These are phyloP conservation scores for Chloranthus sessilifolius DNA, from an alignment of 164 flowering plant genomes.

Conservation along the genomic window DNA sequence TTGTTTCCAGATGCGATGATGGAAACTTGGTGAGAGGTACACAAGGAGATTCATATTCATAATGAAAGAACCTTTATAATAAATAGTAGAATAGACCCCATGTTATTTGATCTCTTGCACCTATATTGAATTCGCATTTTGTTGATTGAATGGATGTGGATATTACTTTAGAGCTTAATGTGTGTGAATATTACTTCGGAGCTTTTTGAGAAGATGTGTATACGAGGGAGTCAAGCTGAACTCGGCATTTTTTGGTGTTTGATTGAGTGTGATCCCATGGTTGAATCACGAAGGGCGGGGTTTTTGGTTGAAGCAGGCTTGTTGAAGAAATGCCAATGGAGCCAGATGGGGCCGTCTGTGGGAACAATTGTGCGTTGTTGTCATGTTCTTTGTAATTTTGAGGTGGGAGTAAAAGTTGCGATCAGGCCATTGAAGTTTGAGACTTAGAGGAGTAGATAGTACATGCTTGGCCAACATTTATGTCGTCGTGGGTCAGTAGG, in stretches of 20 bases:
- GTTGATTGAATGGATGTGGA: too few species aligned
- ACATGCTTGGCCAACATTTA: conserved; percentile 23
- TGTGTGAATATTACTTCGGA: conserved; percentile 8
- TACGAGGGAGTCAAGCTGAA: conserved; percentile 14
- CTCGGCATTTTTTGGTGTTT: conserved; percentile 19
- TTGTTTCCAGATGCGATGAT: too few species aligned
- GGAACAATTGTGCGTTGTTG: conserved; percentile 16
- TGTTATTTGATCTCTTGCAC: too few species aligned
- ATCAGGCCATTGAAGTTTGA: conserved; percentile 13
- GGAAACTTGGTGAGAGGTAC: too few species aligned
- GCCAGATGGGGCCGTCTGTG: conserved; percentile 20
- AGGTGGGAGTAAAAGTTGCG: conserved; percentile 17
- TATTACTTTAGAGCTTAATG: too few species aligned
- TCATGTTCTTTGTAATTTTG: conserved; percentile 16
- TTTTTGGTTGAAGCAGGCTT: conserved; percentile 16
- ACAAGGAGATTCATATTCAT: too few species aligned
- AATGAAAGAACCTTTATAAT: too few species aligned
- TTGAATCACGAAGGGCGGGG: conserved; percentile 22
- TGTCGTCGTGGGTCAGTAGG: conserved; percentile 18
- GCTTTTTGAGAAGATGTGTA: conserved; percentile 14
- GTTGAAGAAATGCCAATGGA: conserved; percentile 16
- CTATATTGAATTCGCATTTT: too few species aligned
- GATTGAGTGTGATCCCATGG: conserved; percentile 8
- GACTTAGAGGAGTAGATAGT: conserved; percentile 15
- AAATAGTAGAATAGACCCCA: too few species aligned